Base-by-base conservation (phyloP, 257 asterid species). In the Ehretia macrophylla region DNA sequence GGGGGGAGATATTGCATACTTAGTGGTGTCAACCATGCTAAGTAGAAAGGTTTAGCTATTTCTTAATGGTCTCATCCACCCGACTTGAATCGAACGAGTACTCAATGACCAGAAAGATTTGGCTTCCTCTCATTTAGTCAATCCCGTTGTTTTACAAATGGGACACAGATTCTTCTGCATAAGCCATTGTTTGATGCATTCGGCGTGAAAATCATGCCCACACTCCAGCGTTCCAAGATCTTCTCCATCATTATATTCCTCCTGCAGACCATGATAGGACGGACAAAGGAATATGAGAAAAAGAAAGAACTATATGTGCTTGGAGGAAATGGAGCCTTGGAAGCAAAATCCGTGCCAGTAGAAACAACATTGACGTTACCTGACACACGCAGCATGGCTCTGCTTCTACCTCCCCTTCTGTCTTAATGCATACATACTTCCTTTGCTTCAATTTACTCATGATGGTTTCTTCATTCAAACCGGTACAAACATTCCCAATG, bases 351-450 rank as follows among this genome's bases (percentile, higher is more conserved):
- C 19, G 11, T 0, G 14, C 47, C 35, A n/a, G 45, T 39, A 8
- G 0, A 16, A 42, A 42, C 16, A 10, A 42, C 2, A 10, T 47
- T 14, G 17, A 38, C 17, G 35, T 32, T 59, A 78, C 83, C 83
- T 74, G 84, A 56, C 84, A 78, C 21, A 78, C 55, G 35, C 78
- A 78, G 69, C 84, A 78, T 22, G 84, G 84, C 60, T 71, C 84
- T 42, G 61, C 51, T 18, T 78, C 72, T 1, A 14, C 23, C 18
- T 76, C n/a, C 32, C 21, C 69, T 16, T 61, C 68, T 19, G 66
- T 58, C 51, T 45, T 39, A 20, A 66, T 58, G 66, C 55, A 5
- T 5, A 46, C 55, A 63, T 74, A 68, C 13, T 58, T 78, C 45
- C 47, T 67, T 18, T 61, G 75, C 60, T 74, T 78, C 71, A 78